These are phyloP conservation scores for Viola pubescens DNA, from an alignment of 441 rosid genomes.

Conservation along the genomic window DNA sequence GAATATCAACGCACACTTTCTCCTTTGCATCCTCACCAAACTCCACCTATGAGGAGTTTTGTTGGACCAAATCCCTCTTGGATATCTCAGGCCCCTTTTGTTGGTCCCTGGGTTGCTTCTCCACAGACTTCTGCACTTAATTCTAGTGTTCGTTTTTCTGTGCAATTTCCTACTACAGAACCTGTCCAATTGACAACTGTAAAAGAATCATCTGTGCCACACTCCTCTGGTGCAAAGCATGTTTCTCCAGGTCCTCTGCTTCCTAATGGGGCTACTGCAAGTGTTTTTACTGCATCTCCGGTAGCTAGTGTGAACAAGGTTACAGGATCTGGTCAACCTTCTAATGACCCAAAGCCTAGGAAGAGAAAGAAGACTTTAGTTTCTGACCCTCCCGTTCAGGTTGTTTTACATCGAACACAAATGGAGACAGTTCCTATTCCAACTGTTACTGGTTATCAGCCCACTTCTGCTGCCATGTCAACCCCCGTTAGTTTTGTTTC, in stretches of 20 bases:
- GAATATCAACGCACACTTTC: conserved; percentile 59
- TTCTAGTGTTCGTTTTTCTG: conserved; percentile 47
- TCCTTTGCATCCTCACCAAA: conserved; percentile 64
- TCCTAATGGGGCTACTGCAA: conserved; percentile 37
- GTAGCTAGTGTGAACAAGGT: conserved; percentile 40
- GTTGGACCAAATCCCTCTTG: conserved; percentile 63
- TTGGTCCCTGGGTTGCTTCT: conserved; percentile 64
- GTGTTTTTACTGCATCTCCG: conserved; percentile 38
- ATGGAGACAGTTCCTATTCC: conserved; percentile 33
- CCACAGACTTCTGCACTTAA: conserved; percentile 60
- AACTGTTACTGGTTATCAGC: conserved; percentile 27
- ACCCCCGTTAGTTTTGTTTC: conserved; percentile 35
- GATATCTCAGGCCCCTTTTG: conserved; percentile 72
- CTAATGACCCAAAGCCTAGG: conserved; percentile 60
- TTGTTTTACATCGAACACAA: conserved; percentile 38
- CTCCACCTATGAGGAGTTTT: conserved; percentile 51
- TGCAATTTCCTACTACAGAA: conserved; percentile 44
- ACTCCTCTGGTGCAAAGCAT: conserved; percentile 42
- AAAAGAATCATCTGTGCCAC: conserved; percentile 48
- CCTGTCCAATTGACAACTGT: conserved; percentile 48
- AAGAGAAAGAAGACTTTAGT: conserved; percentile 62
- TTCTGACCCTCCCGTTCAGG: conserved; percentile 43
- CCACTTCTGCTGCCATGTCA: conserved; percentile 36
- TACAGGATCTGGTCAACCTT: conserved; percentile 38
- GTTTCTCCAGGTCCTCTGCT: conserved; percentile 28